These are phyloP conservation scores for Torrubiellomyces zombiae DNA, from an alignment of 2,329 filamentous ascomycete species.

Conservation along the genomic window DNA sequence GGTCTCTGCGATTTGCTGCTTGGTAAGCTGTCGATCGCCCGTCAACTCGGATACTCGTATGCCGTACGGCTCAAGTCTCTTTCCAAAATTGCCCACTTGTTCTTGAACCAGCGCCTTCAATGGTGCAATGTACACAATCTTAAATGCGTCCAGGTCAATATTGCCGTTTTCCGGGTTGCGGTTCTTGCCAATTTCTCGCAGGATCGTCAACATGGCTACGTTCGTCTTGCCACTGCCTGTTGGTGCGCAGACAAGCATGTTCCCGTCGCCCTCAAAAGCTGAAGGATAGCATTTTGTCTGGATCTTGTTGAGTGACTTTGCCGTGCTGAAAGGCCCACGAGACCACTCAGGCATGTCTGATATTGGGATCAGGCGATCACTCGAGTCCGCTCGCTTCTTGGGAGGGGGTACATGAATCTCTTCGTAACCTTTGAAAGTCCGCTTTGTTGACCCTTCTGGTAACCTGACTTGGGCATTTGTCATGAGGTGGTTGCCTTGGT, in stretches of 20 bases:
- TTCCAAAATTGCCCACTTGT: slow-evolving; percentile 94
- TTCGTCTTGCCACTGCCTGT: slow-evolving; percentile 98
- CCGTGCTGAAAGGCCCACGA: slow-evolving; percentile 64
- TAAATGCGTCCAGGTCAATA: slow-evolving; percentile 90
- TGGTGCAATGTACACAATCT: slow-evolving; percentile 95
- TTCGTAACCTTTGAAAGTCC: slow-evolving; percentile 94
- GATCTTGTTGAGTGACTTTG: slow-evolving; percentile 82
- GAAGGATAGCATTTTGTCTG: slow-evolving; percentile 86
- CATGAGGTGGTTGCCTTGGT: slow-evolving; percentile 97
- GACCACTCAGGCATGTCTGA: slow-evolving; percentile 89
- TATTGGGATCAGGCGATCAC: slow-evolving; percentile 68
- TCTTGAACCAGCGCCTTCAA: slow-evolving; percentile 93
- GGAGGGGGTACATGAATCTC: slow-evolving; percentile 94
- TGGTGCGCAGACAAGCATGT: slow-evolving; percentile 94
- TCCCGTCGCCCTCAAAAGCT: slow-evolving; percentile 86
- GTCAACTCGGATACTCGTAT: slow-evolving; percentile 91
- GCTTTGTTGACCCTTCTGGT: slow-evolving; percentile 86
- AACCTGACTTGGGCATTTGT: slow-evolving; percentile 94
- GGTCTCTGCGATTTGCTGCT: slow-evolving; percentile 94
- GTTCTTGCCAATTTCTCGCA: slow-evolving; percentile 93
- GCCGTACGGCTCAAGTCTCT: slow-evolving; percentile 75
- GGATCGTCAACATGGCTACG: slow-evolving; percentile 90
- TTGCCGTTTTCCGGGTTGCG: slow-evolving; percentile 78
- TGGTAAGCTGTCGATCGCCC: slow-evolving; percentile 93
- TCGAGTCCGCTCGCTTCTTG: slow-evolving; percentile 68